phyloP scores from a whole-genome alignment of 768 basidiomycete genomes.

The Calvatia gigantea region DNA sequence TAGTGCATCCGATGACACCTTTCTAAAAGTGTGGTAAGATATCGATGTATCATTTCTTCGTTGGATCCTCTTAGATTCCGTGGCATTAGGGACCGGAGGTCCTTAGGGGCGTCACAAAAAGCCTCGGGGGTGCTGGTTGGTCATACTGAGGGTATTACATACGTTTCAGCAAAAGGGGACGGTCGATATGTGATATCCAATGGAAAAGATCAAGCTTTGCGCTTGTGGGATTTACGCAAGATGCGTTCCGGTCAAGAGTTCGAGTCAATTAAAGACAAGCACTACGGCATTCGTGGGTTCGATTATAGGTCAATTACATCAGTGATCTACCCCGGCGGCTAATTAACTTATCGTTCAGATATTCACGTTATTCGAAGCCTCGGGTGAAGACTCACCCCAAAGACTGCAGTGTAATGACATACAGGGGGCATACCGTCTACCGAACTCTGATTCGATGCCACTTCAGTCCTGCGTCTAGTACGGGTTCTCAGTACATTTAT shows the following conservation, averaged over 20 bases:
- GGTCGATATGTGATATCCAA: constrained; percentile 95
- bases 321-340: background rate
- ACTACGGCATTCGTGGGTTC: constrained; percentile 58
- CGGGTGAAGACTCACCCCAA: constrained; percentile 65
- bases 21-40: constrained; percentile 91
- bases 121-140: constrained; percentile 94
- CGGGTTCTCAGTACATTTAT: constrained; percentile 91
- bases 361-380: constrained; percentile 64
- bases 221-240: constrained; percentile 91
- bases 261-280: constrained; percentile 43
- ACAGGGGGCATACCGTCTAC: constrained; percentile 86
- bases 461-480: constrained; percentile 92
- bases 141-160: constrained; percentile 94
- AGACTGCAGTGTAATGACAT: constrained; percentile 96
- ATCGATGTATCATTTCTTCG: constrained; percentile 35
- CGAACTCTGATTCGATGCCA: constrained; percentile 94
- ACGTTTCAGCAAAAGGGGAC: constrained; percentile 93
- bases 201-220: constrained; percentile 90
- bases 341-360: constrained; percentile 33
- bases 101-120: constrained; percentile 52
- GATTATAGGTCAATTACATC: constrained; percentile 73
- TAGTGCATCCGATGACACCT: constrained; percentile 93
- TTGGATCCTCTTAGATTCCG: constrained; percentile 26
- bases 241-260: constrained; percentile 79
- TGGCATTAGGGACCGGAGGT: constrained; percentile 49